A percentile compares a stretch with the other conserved stretches of the same genome.
Evolutionary conservation across 1,139 yeast species (phyloP).

Genomic region (Taphrina flavorubra): DNA sequence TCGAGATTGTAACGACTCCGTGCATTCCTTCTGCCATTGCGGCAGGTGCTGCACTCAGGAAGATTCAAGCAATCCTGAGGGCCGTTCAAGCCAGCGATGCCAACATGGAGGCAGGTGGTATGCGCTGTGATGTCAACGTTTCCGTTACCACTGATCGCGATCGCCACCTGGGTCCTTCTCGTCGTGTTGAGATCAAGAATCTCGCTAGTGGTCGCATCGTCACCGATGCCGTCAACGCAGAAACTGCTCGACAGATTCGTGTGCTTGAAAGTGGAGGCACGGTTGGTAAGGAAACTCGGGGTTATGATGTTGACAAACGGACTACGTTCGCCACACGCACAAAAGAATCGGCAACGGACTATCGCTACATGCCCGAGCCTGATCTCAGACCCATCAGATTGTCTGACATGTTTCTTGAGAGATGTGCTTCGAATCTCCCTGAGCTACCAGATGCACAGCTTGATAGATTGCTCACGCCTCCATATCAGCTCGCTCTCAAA

Average conservation of each 20-base stretch:
- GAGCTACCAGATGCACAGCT: constrained; percentile 68
- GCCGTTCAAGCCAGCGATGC: constrained; percentile 80
- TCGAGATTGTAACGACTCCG: constrained; percentile 91
- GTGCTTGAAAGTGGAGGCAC: constrained; percentile 52
- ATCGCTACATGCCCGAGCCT: constrained; percentile 92
- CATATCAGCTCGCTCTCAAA: constrained; percentile 63
- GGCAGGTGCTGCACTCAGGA: constrained; percentile 78
- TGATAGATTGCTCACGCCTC: constrained; percentile 57
- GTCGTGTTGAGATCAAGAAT: constrained; percentile 87
- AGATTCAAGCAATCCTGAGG: constrained; percentile 73
- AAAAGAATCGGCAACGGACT: constrained; percentile 84
- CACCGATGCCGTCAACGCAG: constrained; percentile 74
- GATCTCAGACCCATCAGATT: constrained; percentile 71
- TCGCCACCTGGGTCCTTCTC: constrained; percentile 44
- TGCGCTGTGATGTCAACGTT: constrained; percentile 91
- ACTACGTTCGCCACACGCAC: constrained; percentile 68
- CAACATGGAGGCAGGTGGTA: constrained; percentile 90
- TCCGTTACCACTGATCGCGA: constrained; percentile 61
- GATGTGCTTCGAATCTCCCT: constrained; percentile 59
- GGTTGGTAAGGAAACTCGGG: constrained; percentile 75
- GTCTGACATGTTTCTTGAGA: constrained; percentile 54
- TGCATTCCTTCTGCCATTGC: constrained; percentile 73
- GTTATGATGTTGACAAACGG: constrained; percentile 74
- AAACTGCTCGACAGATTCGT: constrained; percentile 70
- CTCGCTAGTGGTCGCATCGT: constrained; percentile 84